Evolutionary conservation across 805 yeast species (phyloP).

Genomic region (Ogataea ramenticola): DNA sequence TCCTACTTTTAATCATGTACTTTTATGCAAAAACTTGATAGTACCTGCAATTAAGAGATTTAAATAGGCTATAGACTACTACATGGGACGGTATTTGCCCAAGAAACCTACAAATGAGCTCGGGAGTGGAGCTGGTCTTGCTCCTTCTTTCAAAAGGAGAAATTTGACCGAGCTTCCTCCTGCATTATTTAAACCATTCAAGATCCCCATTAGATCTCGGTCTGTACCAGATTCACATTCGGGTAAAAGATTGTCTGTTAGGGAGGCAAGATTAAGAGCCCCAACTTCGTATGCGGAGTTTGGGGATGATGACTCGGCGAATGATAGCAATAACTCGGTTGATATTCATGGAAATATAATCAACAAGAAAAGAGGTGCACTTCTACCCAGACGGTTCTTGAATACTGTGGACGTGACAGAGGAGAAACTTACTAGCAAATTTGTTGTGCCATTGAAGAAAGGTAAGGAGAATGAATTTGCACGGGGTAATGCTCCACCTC

Average conservation of each 20-base stretch:
- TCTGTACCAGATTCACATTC: slow-evolving; percentile 7
- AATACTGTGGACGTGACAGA: slow-evolving; percentile 34
- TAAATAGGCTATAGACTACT: too few species aligned
- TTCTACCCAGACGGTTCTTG: slow-evolving; percentile 46
- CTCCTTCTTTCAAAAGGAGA: slow-evolving; percentile 48
- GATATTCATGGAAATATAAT: slow-evolving; percentile 22
- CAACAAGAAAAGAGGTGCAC: slow-evolving; percentile 46
- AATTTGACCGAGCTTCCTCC: slow-evolving; percentile 41
- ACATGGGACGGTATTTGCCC: slow-evolving; percentile 23
- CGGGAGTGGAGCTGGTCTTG: slow-evolving; percentile 67
- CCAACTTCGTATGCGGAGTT: slow-evolving; percentile 34
- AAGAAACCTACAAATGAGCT: slow-evolving; percentile 38
- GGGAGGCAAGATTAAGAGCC: slow-evolving; percentile 23
- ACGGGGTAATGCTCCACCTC: slow-evolving; percentile 34
- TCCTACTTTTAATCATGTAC: too few species aligned
- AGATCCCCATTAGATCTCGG: slow-evolving; percentile 45
- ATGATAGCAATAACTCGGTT: slow-evolving; percentile 11
- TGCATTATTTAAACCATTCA: slow-evolving; percentile 60
- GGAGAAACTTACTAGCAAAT: slow-evolving; percentile 36
- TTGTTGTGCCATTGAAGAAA: slow-evolving; percentile 53
- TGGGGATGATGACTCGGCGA: slow-evolving; percentile 29
- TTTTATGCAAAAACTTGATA: too few species aligned
- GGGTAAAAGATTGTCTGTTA: slow-evolving; percentile 10
- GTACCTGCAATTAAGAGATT: too few species aligned
- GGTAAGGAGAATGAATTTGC: slow-evolving; percentile 27